These are phyloP conservation scores for Austroboletus novae-zelandiae DNA, from an alignment of 1,284 basidiomycete genomes.

Conservation along the genomic window DNA sequence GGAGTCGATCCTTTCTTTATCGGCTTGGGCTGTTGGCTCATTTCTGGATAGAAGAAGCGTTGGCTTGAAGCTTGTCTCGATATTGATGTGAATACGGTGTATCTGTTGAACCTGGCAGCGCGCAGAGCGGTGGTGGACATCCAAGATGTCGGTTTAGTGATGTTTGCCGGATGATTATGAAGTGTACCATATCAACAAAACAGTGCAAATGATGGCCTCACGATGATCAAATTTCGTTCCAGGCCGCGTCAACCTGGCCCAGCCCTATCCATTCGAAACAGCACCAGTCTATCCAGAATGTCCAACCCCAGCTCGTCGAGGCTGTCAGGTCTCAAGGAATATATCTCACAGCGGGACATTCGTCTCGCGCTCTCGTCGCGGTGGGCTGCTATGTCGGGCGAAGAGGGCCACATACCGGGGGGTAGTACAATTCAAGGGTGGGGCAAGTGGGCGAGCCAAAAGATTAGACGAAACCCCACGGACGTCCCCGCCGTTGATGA, in stretches of 20 bases:
- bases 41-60: constrained; percentile 7
- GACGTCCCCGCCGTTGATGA: constrained; percentile 29
- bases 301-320: constrained; percentile 32
- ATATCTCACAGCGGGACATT: constrained; percentile 40
- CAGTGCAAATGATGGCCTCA: not conserved
- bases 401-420: constrained; percentile 13
- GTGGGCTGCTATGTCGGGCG: constrained; percentile 9
- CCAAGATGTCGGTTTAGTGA: not conserved
- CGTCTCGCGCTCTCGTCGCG: constrained; percentile 17
- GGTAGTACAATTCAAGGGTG: constrained; percentile 34
- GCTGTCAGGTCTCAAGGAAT: constrained; percentile 40
- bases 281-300: constrained; percentile 34
- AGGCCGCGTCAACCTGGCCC: constrained; percentile 1
- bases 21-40: constrained; percentile 9
- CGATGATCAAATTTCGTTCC: constrained; percentile 9
- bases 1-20: constrained; percentile 15
- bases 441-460: constrained; percentile 51
- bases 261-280: constrained; percentile 1
- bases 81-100: not conserved
- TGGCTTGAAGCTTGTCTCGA: too few species aligned
- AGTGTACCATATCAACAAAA: not conserved
- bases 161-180: constrained; percentile 1
- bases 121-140: constrained; percentile 8
- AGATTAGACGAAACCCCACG: constrained; percentile 29
- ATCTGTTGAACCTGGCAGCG: not conserved